These are phyloP conservation scores for Colletotrichum kahawae DNA, from an alignment of 2,329 filamentous ascomycete species.

Conservation along the genomic window DNA sequence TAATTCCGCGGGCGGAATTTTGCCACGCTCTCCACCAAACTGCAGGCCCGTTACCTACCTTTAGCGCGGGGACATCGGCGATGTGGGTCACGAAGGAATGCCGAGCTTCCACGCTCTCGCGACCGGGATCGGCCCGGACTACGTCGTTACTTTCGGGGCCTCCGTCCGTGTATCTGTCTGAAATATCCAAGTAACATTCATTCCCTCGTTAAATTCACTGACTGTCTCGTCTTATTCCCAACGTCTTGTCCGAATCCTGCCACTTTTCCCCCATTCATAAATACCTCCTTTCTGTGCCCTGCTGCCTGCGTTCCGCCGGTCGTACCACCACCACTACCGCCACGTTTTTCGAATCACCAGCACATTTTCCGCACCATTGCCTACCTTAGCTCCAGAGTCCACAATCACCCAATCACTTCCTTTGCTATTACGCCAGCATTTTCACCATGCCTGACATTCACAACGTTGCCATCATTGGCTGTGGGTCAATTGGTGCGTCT, in stretches of 20 bases:
- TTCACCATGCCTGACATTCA: constrained; percentile 15
- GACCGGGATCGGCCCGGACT: neutral
- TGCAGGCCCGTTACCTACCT: neutral
- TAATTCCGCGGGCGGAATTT: constrained; percentile 10
- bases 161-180: neutral
- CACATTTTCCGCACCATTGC: neutral
- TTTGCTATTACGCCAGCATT: neutral
- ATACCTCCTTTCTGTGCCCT: neutral
- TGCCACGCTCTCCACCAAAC: neutral
- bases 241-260: neutral
- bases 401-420: neutral
- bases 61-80: neutral
- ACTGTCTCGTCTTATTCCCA: neutral
- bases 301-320: neutral
- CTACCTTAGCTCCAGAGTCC: neutral
- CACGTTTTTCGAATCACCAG: neutral
- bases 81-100: neutral
- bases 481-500: constrained; percentile 38
- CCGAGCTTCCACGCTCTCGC: neutral
- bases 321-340: neutral
- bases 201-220: neutral
- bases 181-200: neutral
- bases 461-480: constrained; percentile 35
- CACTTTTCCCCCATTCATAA: neutral
- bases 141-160: neutral